Conservation (phyloP, 345 rosid genomes). For the Citrus medica region DNA sequence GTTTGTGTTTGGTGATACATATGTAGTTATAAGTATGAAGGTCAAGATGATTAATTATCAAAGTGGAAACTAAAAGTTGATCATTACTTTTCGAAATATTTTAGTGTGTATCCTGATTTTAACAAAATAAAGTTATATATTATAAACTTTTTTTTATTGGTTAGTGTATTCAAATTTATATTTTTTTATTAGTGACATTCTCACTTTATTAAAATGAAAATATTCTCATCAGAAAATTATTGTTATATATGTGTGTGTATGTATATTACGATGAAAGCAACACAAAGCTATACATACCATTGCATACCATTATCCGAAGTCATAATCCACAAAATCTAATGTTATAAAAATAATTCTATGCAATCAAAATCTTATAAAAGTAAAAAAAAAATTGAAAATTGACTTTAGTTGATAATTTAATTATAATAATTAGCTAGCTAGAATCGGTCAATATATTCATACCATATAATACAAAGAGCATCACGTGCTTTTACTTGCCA, state of each 20-base stretch:
- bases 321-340: not conserved
- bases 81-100: no score
- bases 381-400: not conserved
- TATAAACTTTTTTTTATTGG: no score
- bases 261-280: not conserved
- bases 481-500: constrained; percentile 17
- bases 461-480: not conserved
- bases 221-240: no score
- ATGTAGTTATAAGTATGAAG: not conserved
- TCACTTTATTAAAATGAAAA: no score
- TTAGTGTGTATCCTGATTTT: no score
- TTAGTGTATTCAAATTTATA: no score
- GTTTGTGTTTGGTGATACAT: no score
- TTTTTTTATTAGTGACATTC: no score
- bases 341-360: not conserved
- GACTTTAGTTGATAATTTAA: not conserved
- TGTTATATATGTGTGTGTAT: no score
- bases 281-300: not conserved
- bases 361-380: not conserved
- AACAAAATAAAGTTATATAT: no score
- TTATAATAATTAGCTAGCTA: not conserved
- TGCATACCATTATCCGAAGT: not conserved
- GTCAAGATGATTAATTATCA: not conserved
- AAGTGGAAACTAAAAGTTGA: not conserved
- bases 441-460: not conserved